Evolutionary conservation across 2,329 filamentous ascomycete genomes (phyloP).

Genomic region (Aspergillus sp.): DNA sequence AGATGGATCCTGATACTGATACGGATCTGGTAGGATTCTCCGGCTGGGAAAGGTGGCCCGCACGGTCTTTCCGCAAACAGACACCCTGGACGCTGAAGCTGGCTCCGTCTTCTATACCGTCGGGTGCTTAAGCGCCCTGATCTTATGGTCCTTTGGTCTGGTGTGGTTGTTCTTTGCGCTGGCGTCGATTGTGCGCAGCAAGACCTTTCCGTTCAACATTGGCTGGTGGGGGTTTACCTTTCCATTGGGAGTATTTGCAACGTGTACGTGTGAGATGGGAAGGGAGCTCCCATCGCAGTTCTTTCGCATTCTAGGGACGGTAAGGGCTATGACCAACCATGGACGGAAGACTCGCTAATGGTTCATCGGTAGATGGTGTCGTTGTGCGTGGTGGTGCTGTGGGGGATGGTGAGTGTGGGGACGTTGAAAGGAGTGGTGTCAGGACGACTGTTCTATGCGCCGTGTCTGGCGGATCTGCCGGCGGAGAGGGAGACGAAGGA

Average conservation of each 20-base stretch:
- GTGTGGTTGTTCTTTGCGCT: conserved; percentile 42
- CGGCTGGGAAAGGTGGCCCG: conserved; percentile 51
- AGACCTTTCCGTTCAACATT: conserved; percentile 59
- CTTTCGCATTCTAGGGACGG: conserved; percentile 57
- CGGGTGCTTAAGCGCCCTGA: conserved; percentile 36
- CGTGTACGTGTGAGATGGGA: conserved; percentile 44
- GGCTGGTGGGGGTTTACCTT: conserved; percentile 65
- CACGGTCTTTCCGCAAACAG: conserved; percentile 32
- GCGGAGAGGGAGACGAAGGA: conserved; percentile 13
- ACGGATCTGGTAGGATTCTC: conserved; percentile 41
- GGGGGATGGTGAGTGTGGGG: conserved; percentile 48
- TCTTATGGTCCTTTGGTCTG: conserved; percentile 41
- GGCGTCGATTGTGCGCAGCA: conserved; percentile 32
- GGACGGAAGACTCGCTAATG: too few species aligned
- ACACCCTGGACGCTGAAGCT: conserved; percentile 28
- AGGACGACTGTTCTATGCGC: conserved; percentile 55
- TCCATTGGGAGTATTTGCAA: conserved; percentile 57
- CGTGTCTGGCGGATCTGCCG: conserved; percentile 50
- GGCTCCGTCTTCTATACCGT: conserved; percentile 34
- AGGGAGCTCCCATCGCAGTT: conserved; percentile 55
- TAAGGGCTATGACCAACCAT: conserved; percentile 23
- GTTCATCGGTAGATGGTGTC: conserved; percentile 1
- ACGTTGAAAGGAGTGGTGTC: conserved; percentile 50
- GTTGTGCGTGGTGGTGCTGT: conserved; percentile 7
- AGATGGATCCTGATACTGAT: not conserved